Evolutionary conservation across 495 filamentous ascomycete genomes (phyloP).

Genomic region (Penicillium alfredii): DNA sequence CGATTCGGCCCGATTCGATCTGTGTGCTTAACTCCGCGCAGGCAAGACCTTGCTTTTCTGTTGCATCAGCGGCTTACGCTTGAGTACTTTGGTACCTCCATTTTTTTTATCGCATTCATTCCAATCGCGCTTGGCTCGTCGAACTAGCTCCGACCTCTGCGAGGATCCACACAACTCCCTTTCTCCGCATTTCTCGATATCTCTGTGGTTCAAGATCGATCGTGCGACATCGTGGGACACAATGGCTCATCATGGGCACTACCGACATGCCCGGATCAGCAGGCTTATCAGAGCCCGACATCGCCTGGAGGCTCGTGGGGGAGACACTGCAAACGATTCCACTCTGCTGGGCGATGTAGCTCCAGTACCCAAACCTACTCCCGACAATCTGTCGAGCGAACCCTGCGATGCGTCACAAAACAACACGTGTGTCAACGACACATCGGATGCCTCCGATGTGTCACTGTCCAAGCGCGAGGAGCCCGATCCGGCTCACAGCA

Average conservation of each 20-base stretch:
- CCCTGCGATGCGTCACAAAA: slow-evolving; percentile 11
- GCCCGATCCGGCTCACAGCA: slow-evolving; percentile 4
- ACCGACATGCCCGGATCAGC: slow-evolving; percentile 17
- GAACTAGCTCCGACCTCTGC: slow-evolving; percentile 17
- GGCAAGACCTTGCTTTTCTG: slow-evolving; percentile 19
- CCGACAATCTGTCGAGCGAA: slow-evolving; percentile 3
- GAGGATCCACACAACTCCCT: slow-evolving; percentile 17
- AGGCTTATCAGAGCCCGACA: slow-evolving; percentile 14
- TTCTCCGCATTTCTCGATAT: too few species aligned
- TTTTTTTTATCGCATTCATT: slow-evolving; percentile 1
- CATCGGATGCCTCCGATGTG: background rate
- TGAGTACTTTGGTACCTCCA: background rate
- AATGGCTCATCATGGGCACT: slow-evolving; percentile 22
- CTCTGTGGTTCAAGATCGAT: too few species aligned
- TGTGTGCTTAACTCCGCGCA: slow-evolving; percentile 2
- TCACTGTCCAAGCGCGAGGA: slow-evolving; percentile 15
- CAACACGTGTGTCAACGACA: slow-evolving; percentile 7
- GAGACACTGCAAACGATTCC: slow-evolving; percentile 3
- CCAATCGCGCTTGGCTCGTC: slow-evolving; percentile 11
- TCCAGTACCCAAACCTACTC: background rate
- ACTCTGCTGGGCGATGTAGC: slow-evolving; percentile 1
- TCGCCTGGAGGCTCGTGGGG: slow-evolving; percentile 7
- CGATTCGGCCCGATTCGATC: slow-evolving; percentile 6
- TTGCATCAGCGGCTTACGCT: too few species aligned
- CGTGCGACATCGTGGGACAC: too few species aligned